Evolutionary conservation across 2,329 filamentous ascomycete species (phyloP).

Genomic region (Coniochaeta sp.): DNA sequence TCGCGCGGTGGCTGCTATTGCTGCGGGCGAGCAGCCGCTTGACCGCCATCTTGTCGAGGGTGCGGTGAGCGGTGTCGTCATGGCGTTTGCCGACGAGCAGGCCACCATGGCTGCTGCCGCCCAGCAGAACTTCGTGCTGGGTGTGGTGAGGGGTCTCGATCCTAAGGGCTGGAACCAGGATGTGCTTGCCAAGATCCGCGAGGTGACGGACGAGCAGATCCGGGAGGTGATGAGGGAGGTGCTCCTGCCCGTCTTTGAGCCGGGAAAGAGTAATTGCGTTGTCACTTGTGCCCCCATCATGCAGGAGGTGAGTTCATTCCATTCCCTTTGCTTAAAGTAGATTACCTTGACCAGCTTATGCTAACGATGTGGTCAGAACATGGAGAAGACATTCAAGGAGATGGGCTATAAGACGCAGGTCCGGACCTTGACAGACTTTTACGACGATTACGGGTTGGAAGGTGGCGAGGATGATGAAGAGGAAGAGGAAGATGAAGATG

Average conservation of each 20-base stretch:
- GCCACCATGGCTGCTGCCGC: constrained; percentile 78
- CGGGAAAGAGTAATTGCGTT: constrained; percentile 74
- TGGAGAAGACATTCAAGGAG: constrained; percentile 65
- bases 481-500: constrained; percentile 43
- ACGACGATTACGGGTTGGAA: constrained; percentile 83
- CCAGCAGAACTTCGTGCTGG: constrained; percentile 71
- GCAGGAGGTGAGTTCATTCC: constrained; percentile 59
- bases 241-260: constrained; percentile 72
- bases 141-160: constrained; percentile 69
- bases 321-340: not conserved
- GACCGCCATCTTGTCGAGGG: constrained; percentile 81
- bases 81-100: constrained; percentile 80
- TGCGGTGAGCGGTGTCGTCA: constrained; percentile 83
- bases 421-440: constrained; percentile 68
- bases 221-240: constrained; percentile 65
- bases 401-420: constrained; percentile 75
- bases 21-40: constrained; percentile 62
- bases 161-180: constrained; percentile 66
- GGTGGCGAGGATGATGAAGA: constrained; percentile 49
- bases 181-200: constrained; percentile 68
- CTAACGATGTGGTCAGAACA: constrained; percentile 42
- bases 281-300: constrained; percentile 83
- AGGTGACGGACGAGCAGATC: constrained; percentile 70
- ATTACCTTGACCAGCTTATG: constrained; percentile 10
- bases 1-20: constrained; percentile 66